phyloP scores from a whole-genome alignment of 176 grass and related monocot genomes.

The Pharus latifolius region DNA sequence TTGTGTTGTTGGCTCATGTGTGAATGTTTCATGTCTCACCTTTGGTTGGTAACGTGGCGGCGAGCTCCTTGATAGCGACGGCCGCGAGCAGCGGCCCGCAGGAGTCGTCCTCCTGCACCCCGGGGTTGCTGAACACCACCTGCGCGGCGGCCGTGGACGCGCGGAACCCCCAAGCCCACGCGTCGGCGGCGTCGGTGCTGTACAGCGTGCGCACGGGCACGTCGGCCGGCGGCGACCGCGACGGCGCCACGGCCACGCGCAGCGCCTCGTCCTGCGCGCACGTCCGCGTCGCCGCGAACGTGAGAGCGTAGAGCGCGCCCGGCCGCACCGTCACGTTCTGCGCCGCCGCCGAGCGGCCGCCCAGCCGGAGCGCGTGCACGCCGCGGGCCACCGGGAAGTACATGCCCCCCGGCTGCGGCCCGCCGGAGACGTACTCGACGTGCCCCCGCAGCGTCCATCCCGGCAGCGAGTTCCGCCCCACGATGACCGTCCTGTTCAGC shows the following conservation, averaged over 20 bases:
- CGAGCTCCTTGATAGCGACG: slow-evolving; percentile 56
- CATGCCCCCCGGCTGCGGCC: slow-evolving; percentile 53
- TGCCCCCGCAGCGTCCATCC: slow-evolving; percentile 39
- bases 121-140: slow-evolving; percentile 51
- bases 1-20: too few species aligned
- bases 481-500: slow-evolving; percentile 46
- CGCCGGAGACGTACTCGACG: slow-evolving; percentile 56
- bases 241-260: slow-evolving; percentile 25
- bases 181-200: slow-evolving; percentile 28
- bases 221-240: slow-evolving; percentile 13
- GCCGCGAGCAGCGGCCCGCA: slow-evolving; percentile 52
- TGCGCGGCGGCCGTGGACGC: neutral
- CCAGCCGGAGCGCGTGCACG: slow-evolving; percentile 41
- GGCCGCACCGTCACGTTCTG: slow-evolving; percentile 43
- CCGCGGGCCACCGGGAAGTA: slow-evolving; percentile 38
- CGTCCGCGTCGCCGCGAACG: slow-evolving; percentile 51
- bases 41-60: slow-evolving; percentile 31
- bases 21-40: slow-evolving; percentile 12
- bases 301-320: slow-evolving; percentile 40
- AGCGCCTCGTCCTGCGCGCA: slow-evolving; percentile 49
- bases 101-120: slow-evolving; percentile 29
- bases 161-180: slow-evolving; percentile 50
- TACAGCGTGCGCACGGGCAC: slow-evolving; percentile 57
- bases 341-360: slow-evolving; percentile 35
- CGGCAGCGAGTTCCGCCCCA: slow-evolving; percentile 39